These are phyloP conservation scores for Arthrobotrys musiformis DNA, from an alignment of 2,329 filamentous ascomycete genomes.

Conservation along the genomic window DNA sequence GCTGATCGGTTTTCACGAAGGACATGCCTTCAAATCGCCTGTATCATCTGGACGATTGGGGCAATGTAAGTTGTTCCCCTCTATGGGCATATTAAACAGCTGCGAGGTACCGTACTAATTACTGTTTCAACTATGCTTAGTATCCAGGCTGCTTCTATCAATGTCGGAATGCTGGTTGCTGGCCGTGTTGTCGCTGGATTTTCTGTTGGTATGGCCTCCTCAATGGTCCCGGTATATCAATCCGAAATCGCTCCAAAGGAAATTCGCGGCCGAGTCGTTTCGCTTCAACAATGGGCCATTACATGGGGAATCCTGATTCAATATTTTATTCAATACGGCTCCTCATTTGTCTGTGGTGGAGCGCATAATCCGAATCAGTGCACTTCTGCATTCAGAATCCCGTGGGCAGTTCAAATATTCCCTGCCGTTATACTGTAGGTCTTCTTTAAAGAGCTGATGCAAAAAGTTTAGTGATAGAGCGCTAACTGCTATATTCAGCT, in stretches of 20 bases:
- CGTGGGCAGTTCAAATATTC: conserved; percentile 72
- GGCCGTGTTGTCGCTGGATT: conserved; percentile 78
- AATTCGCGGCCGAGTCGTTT: conserved; percentile 71
- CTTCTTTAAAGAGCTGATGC: neutral
- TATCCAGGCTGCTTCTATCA: conserved; percentile 72
- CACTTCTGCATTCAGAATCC: conserved; percentile 70
- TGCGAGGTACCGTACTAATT: too few species aligned
- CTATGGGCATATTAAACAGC: too few species aligned
- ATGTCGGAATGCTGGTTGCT: conserved; percentile 76
- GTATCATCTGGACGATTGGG: conserved; percentile 68
- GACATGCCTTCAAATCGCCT: conserved; percentile 66
- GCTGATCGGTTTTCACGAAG: conserved; percentile 68
- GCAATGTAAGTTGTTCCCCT: conserved; percentile 60
- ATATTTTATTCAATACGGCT: conserved; percentile 75
- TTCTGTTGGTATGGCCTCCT: conserved; percentile 78
- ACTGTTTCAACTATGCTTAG: conserved; percentile 60
- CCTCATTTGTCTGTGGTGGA: conserved; percentile 68
- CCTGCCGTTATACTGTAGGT: conserved; percentile 66
- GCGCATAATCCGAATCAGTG: conserved; percentile 67
- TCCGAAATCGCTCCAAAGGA: conserved; percentile 73
- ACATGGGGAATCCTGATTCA: conserved; percentile 76
- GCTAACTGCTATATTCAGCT: conserved; percentile 54
- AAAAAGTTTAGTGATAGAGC: neutral
- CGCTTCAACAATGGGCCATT: conserved; percentile 76
- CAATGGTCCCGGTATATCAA: conserved; percentile 76